phyloP scores from a whole-genome alignment of 2,329 filamentous ascomycete genomes.

The Monascus ruber region DNA sequence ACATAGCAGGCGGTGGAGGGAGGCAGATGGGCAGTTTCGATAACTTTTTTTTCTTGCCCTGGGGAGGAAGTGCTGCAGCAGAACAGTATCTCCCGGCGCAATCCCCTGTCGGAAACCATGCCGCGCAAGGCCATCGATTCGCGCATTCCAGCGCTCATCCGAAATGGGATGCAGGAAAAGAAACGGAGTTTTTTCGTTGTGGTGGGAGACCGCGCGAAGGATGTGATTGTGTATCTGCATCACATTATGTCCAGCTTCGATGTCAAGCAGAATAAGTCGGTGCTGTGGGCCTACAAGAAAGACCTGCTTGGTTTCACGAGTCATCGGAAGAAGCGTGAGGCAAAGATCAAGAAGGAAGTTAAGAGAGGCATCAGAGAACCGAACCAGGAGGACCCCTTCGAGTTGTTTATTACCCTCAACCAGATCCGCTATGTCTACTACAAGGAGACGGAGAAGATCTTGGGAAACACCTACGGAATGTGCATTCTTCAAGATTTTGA shows the following conservation, averaged over 20 bases:
- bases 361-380: slow-evolving; percentile 87
- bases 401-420: slow-evolving; percentile 90
- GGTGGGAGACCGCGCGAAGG: slow-evolving; percentile 86
- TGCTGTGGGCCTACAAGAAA: slow-evolving; percentile 98
- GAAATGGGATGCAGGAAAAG: slow-evolving; percentile 85
- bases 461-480: slow-evolving; percentile 97
- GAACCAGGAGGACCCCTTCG: slow-evolving; percentile 89
- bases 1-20: slow-evolving; percentile 9
- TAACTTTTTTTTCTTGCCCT: background rate
- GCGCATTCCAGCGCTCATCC: slow-evolving; percentile 80
- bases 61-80: too few relatives aligned
- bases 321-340: slow-evolving; percentile 95
- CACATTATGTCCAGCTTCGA: slow-evolving; percentile 85
- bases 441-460: slow-evolving; percentile 97
- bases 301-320: slow-evolving; percentile 90
- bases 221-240: slow-evolving; percentile 90
- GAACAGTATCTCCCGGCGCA: slow-evolving; percentile 7
- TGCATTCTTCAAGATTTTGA: slow-evolving; percentile 98
- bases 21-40: slow-evolving; percentile 10
- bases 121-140: slow-evolving; percentile 57
- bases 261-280: slow-evolving; percentile 89
- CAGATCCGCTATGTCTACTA: slow-evolving; percentile 99
- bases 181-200: slow-evolving; percentile 97
- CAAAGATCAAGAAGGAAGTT: slow-evolving; percentile 97
- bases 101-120: slow-evolving; percentile 19